These are phyloP conservation scores for Aureobasidium sp. DNA, from an alignment of 2,329 filamentous ascomycete genomes.

Conservation along the genomic window DNA sequence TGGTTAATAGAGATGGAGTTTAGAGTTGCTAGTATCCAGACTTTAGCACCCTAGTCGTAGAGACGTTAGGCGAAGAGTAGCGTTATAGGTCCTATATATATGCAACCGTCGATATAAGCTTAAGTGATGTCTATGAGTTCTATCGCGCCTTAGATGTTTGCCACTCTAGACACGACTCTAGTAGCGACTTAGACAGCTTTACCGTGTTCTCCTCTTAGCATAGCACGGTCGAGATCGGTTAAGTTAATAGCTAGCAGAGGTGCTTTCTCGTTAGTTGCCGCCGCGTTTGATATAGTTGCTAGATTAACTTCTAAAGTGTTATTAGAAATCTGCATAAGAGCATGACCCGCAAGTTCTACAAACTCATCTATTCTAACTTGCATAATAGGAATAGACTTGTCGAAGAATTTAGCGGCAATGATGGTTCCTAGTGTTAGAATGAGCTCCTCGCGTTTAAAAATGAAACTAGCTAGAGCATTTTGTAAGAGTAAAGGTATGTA, in stretches of 20 bases:
- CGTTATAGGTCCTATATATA: constrained; percentile 37
- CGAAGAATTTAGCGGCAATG: constrained; percentile 37
- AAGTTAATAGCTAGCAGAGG: background rate
- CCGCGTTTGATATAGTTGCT: background rate
- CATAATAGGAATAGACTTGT: constrained; percentile 36
- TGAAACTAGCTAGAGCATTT: constrained; percentile 33
- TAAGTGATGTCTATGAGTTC: constrained; percentile 34
- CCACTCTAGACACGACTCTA: constrained; percentile 34
- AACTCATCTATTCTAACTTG: too few species aligned
- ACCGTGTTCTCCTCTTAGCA: constrained; percentile 26
- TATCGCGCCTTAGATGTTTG: constrained; percentile 29
- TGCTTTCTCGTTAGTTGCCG: background rate
- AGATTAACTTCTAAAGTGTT: background rate
- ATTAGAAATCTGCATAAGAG: background rate
- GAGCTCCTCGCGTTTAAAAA: constrained; percentile 38
- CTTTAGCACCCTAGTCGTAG: constrained; percentile 29
- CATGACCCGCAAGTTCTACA: background rate
- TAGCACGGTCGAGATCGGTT: constrained; percentile 18
- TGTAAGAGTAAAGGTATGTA: too few species aligned
- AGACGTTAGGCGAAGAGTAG: constrained; percentile 34
- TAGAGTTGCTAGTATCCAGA: constrained; percentile 35
- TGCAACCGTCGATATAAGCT: constrained; percentile 38
- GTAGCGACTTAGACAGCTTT: constrained; percentile 33
- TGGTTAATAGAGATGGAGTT: constrained; percentile 41
- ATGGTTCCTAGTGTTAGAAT: constrained; percentile 42